Evolutionary conservation across 495 filamentous ascomycete genomes (phyloP).

Genomic region (Collariella sp.): DNA sequence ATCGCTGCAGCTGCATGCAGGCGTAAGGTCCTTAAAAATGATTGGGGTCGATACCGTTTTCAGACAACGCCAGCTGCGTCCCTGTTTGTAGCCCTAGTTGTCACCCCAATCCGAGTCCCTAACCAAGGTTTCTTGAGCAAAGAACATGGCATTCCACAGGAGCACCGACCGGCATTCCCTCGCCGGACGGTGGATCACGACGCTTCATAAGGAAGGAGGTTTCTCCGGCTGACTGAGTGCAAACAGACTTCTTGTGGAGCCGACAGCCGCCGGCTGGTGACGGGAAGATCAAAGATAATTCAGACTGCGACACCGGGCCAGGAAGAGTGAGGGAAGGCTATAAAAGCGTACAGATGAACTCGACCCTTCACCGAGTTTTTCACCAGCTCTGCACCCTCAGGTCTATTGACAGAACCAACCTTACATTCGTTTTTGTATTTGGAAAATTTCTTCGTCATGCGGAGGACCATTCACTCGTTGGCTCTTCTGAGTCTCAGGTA

Average conservation of each 20-base stretch:
- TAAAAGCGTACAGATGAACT: not conserved
- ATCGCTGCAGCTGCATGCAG: slow-evolving; percentile 3
- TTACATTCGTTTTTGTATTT: not conserved
- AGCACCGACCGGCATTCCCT: not conserved
- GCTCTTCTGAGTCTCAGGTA: slow-evolving; percentile 13
- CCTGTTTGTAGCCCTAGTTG: not conserved
- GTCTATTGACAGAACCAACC: not conserved
- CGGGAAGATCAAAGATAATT: not conserved
- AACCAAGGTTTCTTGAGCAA: not conserved
- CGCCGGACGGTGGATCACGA: not conserved
- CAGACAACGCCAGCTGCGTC: not conserved
- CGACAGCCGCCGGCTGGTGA: not conserved
- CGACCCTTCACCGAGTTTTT: not conserved
- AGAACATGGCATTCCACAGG: not conserved
- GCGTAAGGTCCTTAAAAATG: not conserved
- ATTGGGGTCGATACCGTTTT: no score
- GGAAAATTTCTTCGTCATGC: not conserved
- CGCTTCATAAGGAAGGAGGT: not conserved
- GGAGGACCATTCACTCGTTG: not conserved
- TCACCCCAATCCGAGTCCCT: not conserved
- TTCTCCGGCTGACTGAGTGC: not conserved
- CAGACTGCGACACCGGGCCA: no score
- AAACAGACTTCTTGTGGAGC: slow-evolving; percentile 2
- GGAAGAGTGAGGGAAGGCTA: not conserved
- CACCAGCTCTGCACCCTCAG: not conserved